A percentile compares a stretch with the other conserved stretches of the same genome.
These are phyloP conservation scores for Salix purpurea DNA, from an alignment of 345 rosid species.

Conservation along the genomic window DNA sequence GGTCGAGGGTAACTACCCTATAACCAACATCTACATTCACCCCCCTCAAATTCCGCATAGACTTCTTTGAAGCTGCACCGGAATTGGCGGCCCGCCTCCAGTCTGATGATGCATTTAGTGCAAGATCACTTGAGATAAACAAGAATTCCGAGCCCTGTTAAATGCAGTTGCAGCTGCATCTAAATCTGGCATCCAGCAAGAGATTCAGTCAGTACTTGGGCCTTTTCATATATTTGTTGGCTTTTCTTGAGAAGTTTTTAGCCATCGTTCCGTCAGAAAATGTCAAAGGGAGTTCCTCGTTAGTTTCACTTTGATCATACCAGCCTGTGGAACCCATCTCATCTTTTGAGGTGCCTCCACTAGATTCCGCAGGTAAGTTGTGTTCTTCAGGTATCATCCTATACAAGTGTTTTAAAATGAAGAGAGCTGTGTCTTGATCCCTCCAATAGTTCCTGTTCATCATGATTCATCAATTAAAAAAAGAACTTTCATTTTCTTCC, in stretches of 20 bases:
- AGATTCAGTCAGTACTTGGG: constrained; percentile 6
- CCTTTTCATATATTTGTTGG: constrained; percentile 43
- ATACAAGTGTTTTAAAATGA: constrained; percentile 80
- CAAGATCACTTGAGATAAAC: background rate
- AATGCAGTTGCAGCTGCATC: background rate
- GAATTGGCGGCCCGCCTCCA: background rate
- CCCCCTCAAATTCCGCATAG: background rate
- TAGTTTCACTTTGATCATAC: constrained; percentile 46
- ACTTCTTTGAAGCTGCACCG: background rate
- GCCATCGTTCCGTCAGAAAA: constrained; percentile 47
- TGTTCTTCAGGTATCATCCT: constrained; percentile 65
- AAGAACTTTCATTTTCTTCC: background rate
- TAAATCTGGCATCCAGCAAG: background rate
- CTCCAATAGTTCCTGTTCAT: constrained; percentile 93
- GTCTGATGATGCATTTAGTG: background rate
- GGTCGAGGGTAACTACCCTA: background rate
- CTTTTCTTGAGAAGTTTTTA: constrained; percentile 57
- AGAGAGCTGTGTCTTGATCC: constrained; percentile 86
- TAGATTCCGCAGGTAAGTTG: constrained; percentile 26
- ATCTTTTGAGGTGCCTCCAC: constrained; percentile 27
- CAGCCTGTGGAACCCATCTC: constrained; percentile 33
- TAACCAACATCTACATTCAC: background rate
- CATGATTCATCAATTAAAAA: constrained; percentile 10
- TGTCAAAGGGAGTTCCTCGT: constrained; percentile 80
- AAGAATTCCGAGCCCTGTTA: background rate